Percentiles rank a stretch among this genome's conserved stretches.
phyloP scores from a whole-genome alignment of 495 filamentous ascomycete species.

The Annulohypoxylon moriforme region DNA sequence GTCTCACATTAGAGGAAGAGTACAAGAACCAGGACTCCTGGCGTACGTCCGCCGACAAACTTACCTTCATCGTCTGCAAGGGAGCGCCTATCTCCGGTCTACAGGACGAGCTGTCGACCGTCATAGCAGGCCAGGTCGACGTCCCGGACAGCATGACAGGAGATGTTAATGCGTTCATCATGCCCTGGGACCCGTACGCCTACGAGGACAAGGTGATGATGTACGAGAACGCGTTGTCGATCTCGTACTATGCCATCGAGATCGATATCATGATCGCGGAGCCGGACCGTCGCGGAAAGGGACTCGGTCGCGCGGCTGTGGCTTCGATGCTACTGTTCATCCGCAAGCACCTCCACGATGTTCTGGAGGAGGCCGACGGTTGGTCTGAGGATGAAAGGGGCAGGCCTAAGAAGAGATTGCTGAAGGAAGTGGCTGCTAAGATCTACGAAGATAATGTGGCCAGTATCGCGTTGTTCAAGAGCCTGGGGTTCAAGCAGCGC shows the following conservation, averaged over 20 bases:
- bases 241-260: conserved; percentile 71
- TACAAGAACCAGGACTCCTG: conserved; percentile 86
- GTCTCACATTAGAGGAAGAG: conserved; percentile 80
- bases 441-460: conserved; percentile 54
- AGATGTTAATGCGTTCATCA: conserved; percentile 88
- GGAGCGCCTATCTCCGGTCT: neutral
- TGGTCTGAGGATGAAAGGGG: neutral
- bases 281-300: conserved; percentile 65
- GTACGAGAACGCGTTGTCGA: no score
- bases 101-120: neutral
- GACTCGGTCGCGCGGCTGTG: conserved; percentile 74
- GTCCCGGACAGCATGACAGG: conserved; percentile 73
- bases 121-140: conserved; percentile 59
- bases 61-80: conserved; percentile 77
- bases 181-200: conserved; percentile 49
- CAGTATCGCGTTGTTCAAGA: conserved; percentile 58
- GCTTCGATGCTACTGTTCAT: conserved; percentile 76
- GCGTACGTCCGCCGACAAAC: conserved; percentile 78
- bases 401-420: neutral
- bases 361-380: conserved; percentile 69
- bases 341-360: conserved; percentile 53
- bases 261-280: conserved; percentile 90
- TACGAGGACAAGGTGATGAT: no score
- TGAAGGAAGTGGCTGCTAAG: conserved; percentile 59
- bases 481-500: conserved; percentile 58